phyloP scores from a whole-genome alignment of 1,139 yeast genomes.

The Lipomyces yarrowii region DNA sequence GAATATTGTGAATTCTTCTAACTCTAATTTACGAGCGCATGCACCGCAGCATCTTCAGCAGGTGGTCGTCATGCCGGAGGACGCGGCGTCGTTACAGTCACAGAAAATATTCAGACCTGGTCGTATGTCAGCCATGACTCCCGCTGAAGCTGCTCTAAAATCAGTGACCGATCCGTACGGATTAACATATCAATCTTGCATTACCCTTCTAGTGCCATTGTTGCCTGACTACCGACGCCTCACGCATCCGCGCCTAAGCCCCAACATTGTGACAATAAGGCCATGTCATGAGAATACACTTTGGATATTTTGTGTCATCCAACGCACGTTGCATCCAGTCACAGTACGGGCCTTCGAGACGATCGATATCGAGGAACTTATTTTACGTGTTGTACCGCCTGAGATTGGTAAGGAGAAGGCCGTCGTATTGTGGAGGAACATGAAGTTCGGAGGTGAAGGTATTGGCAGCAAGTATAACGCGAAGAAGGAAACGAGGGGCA shows the following conservation, averaged over 20 bases:
- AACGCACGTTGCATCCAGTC: conserved; percentile 30
- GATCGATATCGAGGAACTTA: conserved; percentile 29
- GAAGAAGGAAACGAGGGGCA: conserved; percentile 28
- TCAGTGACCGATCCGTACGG: conserved; percentile 25
- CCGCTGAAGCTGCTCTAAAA: conserved; percentile 24
- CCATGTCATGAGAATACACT: conserved; percentile 31
- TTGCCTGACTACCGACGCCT: conserved; percentile 28
- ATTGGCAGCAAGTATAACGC: conserved; percentile 23
- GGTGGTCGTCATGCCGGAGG: conserved; percentile 24
- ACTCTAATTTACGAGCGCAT: neutral
- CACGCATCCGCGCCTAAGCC: conserved; percentile 30
- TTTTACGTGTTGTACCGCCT: conserved; percentile 29
- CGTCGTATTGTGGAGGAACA: conserved; percentile 30
- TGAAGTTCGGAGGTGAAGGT: conserved; percentile 31
- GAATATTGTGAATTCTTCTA: conserved; percentile 3
- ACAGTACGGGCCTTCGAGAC: conserved; percentile 32
- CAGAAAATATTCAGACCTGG: conserved; percentile 18
- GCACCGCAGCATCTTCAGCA: conserved; percentile 6
- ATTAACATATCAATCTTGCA: conserved; percentile 29
- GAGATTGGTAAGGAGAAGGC: conserved; percentile 24
- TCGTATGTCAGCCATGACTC: conserved; percentile 27
- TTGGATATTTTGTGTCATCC: conserved; percentile 30
- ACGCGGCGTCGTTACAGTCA: conserved; percentile 8
- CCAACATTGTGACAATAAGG: conserved; percentile 29
- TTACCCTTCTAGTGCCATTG: conserved; percentile 27